Conservation (phyloP, 108 stramenopile genomes). For the Discostella stelligeroides region DNA sequence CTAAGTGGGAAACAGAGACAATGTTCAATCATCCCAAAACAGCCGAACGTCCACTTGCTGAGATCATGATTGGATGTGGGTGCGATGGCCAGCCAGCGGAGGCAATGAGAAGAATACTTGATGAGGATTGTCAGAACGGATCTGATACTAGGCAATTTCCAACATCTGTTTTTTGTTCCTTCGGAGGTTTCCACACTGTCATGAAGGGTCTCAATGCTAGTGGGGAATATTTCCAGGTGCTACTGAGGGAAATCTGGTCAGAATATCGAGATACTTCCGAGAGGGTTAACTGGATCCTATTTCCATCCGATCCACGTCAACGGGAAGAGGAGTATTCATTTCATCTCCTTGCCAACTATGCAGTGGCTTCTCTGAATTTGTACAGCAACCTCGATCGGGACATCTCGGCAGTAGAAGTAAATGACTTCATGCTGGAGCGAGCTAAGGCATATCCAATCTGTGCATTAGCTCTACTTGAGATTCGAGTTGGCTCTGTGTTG, state of each 20-base stretch:
- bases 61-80: no score
- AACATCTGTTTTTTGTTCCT: no score
- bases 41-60: no score
- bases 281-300: constrained; percentile 13
- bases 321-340: constrained; percentile 7
- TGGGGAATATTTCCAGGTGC: constrained; percentile 6
- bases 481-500: constrained; percentile 11
- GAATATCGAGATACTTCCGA: neutral
- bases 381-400: no score
- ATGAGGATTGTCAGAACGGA: no score
- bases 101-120: no score
- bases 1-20: no score
- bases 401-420: no score
- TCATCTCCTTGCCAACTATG: constrained; percentile 7
- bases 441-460: constrained; percentile 1
- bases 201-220: constrained; percentile 7
- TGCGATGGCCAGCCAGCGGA: no score
- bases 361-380: neutral
- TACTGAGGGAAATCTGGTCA: constrained; percentile 4
- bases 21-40: neutral
- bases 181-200: constrained; percentile 10
- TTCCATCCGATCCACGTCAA: constrained; percentile 5
- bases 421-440: constrained; percentile 8
- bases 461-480: constrained; percentile 14
- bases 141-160: no score